Evolutionary conservation across 768 basidiomycete genomes (phyloP).

Genomic region (Tulasnella sp.): DNA sequence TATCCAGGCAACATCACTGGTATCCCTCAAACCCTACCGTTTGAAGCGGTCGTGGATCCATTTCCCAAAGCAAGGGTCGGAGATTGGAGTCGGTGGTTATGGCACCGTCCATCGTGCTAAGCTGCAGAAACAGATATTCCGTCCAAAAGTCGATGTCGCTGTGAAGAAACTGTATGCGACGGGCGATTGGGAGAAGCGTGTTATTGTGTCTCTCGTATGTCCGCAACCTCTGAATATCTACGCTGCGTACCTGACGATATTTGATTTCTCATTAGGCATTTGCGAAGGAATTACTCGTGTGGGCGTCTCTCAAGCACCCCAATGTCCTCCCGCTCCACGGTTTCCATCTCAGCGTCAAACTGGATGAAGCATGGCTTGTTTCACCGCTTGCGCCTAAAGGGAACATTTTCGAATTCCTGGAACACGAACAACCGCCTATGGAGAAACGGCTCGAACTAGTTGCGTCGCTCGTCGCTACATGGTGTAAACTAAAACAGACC

Average conservation of each 20-base stretch:
- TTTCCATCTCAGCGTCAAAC: neutral
- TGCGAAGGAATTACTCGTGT: neutral
- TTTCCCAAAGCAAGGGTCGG: too few relatives aligned
- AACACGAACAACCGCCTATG: neutral
- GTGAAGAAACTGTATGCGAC: neutral
- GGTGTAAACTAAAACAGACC: neutral
- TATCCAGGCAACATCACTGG: too few relatives aligned
- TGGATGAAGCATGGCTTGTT: conserved; percentile 1
- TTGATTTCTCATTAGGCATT: neutral
- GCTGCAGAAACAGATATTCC: too few relatives aligned
- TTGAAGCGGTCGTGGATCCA: too few relatives aligned
- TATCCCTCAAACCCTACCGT: too few relatives aligned
- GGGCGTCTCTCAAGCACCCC: neutral
- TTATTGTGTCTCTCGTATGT: neutral
- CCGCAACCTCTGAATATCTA: neutral
- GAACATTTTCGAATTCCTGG: neutral
- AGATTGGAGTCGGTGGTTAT: too few relatives aligned
- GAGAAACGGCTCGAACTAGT: neutral
- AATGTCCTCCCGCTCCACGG: conserved; percentile 1
- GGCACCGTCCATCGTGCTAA: too few relatives aligned
- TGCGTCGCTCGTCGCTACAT: neutral
- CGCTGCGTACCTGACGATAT: neutral
- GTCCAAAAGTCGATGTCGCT: too few relatives aligned
- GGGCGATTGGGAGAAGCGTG: neutral
- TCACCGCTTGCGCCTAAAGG: neutral